Evolutionary conservation across 2,329 filamentous ascomycete species (phyloP).

Genomic region (Pyrenophora graminea): DNA sequence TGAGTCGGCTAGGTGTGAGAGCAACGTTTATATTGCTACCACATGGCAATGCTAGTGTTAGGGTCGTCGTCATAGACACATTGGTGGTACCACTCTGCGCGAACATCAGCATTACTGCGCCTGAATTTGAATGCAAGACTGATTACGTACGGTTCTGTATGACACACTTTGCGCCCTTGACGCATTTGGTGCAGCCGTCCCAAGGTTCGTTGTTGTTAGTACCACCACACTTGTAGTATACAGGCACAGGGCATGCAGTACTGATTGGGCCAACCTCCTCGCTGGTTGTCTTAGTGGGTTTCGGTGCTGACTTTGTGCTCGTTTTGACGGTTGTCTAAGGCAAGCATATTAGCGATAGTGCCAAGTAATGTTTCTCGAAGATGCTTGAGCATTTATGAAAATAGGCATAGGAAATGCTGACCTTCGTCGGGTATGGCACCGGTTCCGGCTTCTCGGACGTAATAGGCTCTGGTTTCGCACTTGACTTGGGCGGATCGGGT

Average conservation of each 20-base stretch:
- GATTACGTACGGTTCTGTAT: slow-evolving; percentile 34
- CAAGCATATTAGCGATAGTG: background rate
- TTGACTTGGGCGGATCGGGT: slow-evolving; percentile 3
- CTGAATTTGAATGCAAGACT: no score
- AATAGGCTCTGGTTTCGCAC: no score
- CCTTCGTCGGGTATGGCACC: slow-evolving; percentile 9
- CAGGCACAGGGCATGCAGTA: slow-evolving; percentile 36
- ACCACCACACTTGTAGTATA: slow-evolving; percentile 40
- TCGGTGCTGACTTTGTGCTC: slow-evolving; percentile 9
- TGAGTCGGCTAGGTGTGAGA: no score
- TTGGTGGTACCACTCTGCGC: slow-evolving; percentile 34
- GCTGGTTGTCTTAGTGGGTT: slow-evolving; percentile 16
- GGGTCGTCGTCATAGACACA: slow-evolving; percentile 28
- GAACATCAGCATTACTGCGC: slow-evolving; percentile 4
- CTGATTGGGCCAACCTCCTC: slow-evolving; percentile 34
- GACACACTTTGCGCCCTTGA: slow-evolving; percentile 30
- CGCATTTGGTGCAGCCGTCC: slow-evolving; percentile 36
- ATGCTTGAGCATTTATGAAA: no score
- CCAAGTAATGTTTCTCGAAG: background rate
- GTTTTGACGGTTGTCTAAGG: slow-evolving; percentile 12
- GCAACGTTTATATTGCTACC: no score
- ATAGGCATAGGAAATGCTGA: background rate
- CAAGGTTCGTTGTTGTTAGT: slow-evolving; percentile 31
- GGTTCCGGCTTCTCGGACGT: slow-evolving; percentile 1
- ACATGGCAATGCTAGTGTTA: no score